Evolutionary conservation across 306 rosid species (phyloP).

Genomic region (Prunus campanulata): DNA sequence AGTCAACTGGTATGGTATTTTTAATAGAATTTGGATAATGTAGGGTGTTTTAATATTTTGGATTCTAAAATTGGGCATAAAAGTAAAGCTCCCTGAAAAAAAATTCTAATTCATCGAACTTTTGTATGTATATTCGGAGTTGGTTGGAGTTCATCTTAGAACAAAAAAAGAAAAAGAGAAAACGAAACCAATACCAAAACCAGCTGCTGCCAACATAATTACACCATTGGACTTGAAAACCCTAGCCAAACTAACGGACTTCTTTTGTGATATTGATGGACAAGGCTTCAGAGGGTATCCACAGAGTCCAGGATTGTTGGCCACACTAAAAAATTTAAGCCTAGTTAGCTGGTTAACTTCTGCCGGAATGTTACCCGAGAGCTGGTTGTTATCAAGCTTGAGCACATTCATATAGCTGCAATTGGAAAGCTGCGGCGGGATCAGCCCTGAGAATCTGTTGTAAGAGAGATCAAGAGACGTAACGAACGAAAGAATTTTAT

Average conservation of each 20-base stretch:
- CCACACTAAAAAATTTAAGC: not conserved
- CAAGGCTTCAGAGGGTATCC: not conserved
- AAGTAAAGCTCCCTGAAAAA: too few relatives aligned
- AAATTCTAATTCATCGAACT: too few relatives aligned
- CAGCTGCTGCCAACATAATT: not conserved
- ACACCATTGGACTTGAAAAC: not conserved
- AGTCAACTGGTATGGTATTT: too few relatives aligned
- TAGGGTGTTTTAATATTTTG: too few relatives aligned
- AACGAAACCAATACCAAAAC: not conserved
- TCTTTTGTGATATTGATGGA: too few relatives aligned
- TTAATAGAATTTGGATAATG: too few relatives aligned
- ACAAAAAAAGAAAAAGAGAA: too few relatives aligned
- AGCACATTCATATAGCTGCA: not conserved
- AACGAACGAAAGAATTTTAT: fast-evolving
- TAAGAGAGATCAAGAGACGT: constrained; percentile 14
- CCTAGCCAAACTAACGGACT: not conserved
- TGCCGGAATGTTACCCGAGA: constrained; percentile 7
- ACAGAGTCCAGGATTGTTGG: constrained; percentile 20
- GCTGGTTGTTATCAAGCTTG: constrained; percentile 3
- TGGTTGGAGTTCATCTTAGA: too few relatives aligned
- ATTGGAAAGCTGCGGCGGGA: not conserved
- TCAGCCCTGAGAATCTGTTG: constrained; percentile 6
- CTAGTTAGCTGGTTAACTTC: not conserved
- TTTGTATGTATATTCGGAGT: too few relatives aligned
- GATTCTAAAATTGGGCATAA: too few relatives aligned